Evolutionary conservation across 257 asterid genomes (phyloP).

Genomic region (Solanum rostratum): DNA sequence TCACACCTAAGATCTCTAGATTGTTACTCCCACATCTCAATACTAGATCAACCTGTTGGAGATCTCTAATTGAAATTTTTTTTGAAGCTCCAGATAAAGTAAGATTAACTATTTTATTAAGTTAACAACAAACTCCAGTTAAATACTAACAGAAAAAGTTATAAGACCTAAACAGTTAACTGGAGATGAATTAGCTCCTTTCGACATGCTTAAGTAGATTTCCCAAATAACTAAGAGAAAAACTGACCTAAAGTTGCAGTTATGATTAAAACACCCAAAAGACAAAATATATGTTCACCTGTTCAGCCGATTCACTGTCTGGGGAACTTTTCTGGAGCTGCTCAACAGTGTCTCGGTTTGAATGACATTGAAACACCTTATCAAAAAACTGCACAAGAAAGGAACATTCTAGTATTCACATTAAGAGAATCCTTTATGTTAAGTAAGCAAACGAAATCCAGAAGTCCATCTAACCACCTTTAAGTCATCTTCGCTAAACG

Average conservation of each 20-base stretch:
- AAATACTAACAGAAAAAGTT: background rate
- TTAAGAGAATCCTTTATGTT: background rate
- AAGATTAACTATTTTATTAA: background rate
- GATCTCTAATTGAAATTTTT: background rate
- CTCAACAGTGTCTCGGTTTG: conserved; percentile 37
- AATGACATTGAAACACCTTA: conserved; percentile 48
- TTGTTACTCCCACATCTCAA: background rate
- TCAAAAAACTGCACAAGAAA: conserved; percentile 43
- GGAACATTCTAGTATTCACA: background rate
- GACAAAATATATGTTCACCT: conserved; percentile 32
- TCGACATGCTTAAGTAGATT: background rate
- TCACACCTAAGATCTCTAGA: background rate
- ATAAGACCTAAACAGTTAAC: background rate
- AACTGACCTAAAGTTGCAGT: background rate
- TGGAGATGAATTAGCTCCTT: background rate
- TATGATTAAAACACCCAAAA: background rate
- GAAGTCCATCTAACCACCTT: conserved; percentile 28
- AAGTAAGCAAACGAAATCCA: background rate
- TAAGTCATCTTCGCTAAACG: conserved; percentile 42
- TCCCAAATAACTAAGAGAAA: background rate
- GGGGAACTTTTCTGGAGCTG: conserved; percentile 39
- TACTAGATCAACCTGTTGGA: background rate
- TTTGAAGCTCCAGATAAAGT: background rate
- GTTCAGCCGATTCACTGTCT: conserved; percentile 60
- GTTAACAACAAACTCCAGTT: background rate